phyloP scores from a whole-genome alignment of 2,329 filamentous ascomycete species.

The Rhinocladiella similis region DNA sequence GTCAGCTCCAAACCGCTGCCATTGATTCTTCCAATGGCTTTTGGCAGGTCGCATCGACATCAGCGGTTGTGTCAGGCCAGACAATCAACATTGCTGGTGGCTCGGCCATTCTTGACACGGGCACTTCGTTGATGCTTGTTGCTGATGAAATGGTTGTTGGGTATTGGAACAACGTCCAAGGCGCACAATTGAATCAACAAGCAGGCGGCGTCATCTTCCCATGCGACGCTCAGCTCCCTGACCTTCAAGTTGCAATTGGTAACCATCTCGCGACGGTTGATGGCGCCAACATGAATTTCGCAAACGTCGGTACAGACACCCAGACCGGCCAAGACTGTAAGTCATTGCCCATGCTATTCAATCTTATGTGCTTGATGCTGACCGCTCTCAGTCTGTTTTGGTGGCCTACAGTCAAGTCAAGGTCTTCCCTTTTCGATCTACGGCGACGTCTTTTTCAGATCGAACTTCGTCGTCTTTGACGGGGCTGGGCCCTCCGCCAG shows the following conservation, averaged over 20 bases:
- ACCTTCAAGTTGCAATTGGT: slow-evolving; percentile 57
- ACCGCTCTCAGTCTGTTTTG: slow-evolving; percentile 51
- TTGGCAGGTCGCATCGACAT: slow-evolving; percentile 65
- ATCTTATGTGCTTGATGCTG: slow-evolving; percentile 9
- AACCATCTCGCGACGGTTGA: slow-evolving; percentile 54
- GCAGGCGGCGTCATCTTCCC: slow-evolving; percentile 59
- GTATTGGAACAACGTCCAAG: slow-evolving; percentile 60
- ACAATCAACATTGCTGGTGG: slow-evolving; percentile 32
- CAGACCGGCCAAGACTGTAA: slow-evolving; percentile 41
- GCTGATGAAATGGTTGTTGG: slow-evolving; percentile 55
- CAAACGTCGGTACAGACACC: slow-evolving; percentile 48
- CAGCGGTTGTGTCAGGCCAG: slow-evolving; percentile 57
- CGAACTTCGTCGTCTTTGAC: slow-evolving; percentile 62
- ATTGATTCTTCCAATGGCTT: slow-evolving; percentile 65
- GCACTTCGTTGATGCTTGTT: slow-evolving; percentile 66
- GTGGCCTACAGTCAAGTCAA: slow-evolving; percentile 60
- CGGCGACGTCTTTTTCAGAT: slow-evolving; percentile 63
- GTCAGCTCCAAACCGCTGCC: slow-evolving; percentile 61
- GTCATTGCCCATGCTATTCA: slow-evolving; percentile 23
- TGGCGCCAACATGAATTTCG: slow-evolving; percentile 58
- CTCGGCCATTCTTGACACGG: slow-evolving; percentile 66
- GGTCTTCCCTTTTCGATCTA: slow-evolving; percentile 58
- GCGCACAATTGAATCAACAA: slow-evolving; percentile 48
- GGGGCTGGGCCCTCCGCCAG: slow-evolving; percentile 54
- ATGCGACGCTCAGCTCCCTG: slow-evolving; percentile 55